Base-by-base conservation (phyloP, 2,329 filamentous ascomycete species). In the Trichoderma koningiopsis region DNA sequence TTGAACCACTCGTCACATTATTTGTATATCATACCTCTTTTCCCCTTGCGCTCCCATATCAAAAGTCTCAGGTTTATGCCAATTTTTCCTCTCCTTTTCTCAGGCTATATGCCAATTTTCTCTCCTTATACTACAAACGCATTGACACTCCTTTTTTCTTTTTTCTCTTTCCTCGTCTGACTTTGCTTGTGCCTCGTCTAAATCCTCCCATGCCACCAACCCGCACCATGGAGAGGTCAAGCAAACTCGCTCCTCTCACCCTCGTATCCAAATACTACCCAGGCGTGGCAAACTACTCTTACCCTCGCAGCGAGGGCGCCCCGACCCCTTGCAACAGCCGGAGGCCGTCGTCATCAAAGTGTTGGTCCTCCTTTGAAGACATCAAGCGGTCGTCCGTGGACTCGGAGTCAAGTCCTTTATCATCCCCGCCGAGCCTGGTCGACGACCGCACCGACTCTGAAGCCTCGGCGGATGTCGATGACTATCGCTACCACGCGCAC, bases 371-470 rank as follows among this genome's bases (percentile, higher is more conserved):
- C 49, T 62, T 74, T 71, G 49, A 53, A 40, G 72, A 74, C 19
- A 7, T n/a, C 40, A 75, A 79, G 64, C 80, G 81, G 73, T 81
- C 78, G 65, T 87, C 85, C 3, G 73, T 84, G 40, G 81, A 79
- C 37, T 86, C 84, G 55, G 79, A 83, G 56, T 79, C 76, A 31
- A 85, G 84, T 31, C 85, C 84, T 6, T 8, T 49, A 37, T 86
- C 84, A 29, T 86, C 84, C 4, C 73, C 82, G 4, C 85, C 85
- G 0, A 82, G 82, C 33, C 80, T 87, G 74, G 80, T 85, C 19
- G 84, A 87, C 71, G 83, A 86, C 72, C 82, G 81, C 5, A 79
- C 79, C 7, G 84, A 86, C 72, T 86, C 84, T 5, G 85, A 87
- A 63, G 75, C 77, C 22, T 87, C 85, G 6, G 72, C 78, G 37